Evolutionary conservation across 495 filamentous ascomycete genomes (phyloP).

Genomic region (Podospora conica): DNA sequence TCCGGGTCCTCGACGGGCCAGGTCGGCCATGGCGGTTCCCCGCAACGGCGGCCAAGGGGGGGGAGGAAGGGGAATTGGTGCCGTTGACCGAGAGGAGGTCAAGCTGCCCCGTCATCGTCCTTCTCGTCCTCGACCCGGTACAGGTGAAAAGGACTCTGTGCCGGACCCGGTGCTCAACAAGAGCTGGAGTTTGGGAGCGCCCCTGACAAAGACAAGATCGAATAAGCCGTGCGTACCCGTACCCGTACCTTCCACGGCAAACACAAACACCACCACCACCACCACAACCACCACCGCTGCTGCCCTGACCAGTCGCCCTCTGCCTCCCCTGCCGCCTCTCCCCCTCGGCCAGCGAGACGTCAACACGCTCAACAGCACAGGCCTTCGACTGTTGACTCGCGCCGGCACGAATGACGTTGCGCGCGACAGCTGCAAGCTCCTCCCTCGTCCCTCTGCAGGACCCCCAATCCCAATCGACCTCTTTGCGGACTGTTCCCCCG

Average conservation of each 20-base stretch:
- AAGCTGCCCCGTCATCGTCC: neutral
- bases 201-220: neutral
- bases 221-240: neutral
- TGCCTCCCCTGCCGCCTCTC: neutral
- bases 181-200: neutral
- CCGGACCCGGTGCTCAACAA: neutral
- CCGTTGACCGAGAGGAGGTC: neutral
- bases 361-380: neutral
- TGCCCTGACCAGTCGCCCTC: neutral
- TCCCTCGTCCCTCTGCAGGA: neutral
- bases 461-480: neutral
- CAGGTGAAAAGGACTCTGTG: neutral
- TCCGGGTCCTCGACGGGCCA: neutral
- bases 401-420: neutral
- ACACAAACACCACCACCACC: neutral
- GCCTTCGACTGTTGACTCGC: neutral
- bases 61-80: neutral
- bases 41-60: neutral
- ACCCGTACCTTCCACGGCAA: too few species aligned
- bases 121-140: neutral
- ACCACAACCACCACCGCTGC: neutral
- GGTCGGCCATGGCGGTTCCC: neutral
- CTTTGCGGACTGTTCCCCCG: neutral
- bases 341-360: slow-evolving; percentile 1
- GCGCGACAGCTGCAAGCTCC: neutral